Percentiles rank a stretch among this genome's conserved stretches.
These are phyloP conservation scores for Falciphora oryzae DNA, from an alignment of 2,329 filamentous ascomycete genomes.

Conservation along the genomic window DNA sequence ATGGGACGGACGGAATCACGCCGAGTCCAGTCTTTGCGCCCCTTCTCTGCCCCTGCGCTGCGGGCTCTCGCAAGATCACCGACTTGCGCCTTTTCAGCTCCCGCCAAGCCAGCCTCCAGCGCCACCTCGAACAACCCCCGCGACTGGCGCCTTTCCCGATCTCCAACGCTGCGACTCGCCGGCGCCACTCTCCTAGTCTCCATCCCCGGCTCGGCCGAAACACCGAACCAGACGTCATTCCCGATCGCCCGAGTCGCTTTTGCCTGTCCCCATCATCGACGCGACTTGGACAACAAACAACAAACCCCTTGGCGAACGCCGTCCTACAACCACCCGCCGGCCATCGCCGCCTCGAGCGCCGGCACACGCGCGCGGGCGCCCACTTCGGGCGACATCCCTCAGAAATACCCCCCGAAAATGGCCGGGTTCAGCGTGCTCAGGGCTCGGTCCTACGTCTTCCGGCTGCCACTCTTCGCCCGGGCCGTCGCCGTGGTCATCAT, in stretches of 20 bases:
- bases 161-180: no score
- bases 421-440: slow-evolving; percentile 63
- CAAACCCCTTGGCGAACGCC: no score
- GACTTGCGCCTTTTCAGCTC: neutral
- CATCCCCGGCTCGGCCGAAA: neutral
- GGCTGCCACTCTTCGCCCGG: slow-evolving; percentile 84
- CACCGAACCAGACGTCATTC: no score
- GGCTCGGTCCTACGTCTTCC: slow-evolving; percentile 73
- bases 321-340: no score
- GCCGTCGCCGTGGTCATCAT: slow-evolving; percentile 61
- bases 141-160: no score
- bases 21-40: neutral
- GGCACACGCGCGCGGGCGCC: no score
- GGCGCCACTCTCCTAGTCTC: no score
- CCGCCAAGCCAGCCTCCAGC: neutral
- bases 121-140: neutral
- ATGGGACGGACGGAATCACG: neutral
- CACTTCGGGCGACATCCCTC: neutral
- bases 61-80: neutral
- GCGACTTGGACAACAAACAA: neutral
- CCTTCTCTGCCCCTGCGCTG: neutral
- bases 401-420: slow-evolving; percentile 15
- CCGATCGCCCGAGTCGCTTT: no score
- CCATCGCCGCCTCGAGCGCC: neutral
- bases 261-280: no score